Evolutionary conservation across 1,284 basidiomycete genomes (phyloP).

Genomic region (Fistulina hepatica): DNA sequence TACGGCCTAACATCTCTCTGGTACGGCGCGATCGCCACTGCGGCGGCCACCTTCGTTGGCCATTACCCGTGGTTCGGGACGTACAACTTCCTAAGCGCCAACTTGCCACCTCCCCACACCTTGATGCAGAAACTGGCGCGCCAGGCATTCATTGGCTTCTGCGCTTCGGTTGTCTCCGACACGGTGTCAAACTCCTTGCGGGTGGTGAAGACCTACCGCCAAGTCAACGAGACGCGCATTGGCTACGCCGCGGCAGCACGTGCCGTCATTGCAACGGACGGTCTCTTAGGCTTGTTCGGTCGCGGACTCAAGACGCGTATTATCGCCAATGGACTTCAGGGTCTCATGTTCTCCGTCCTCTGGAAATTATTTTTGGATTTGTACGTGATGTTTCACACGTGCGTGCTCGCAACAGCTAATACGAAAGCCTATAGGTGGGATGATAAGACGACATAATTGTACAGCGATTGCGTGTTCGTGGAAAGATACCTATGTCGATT

Average conservation of each 20-base stretch:
- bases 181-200: slow-evolving; percentile 76
- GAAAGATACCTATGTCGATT: too few relatives aligned
- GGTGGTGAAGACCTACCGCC: slow-evolving; percentile 89
- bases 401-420: too few relatives aligned
- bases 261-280: slow-evolving; percentile 56
- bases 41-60: slow-evolving; percentile 86
- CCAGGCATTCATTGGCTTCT: slow-evolving; percentile 82
- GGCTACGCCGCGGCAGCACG: slow-evolving; percentile 63
- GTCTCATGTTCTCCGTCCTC: slow-evolving; percentile 74
- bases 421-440: too few relatives aligned
- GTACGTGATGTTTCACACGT: too few relatives aligned
- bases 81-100: slow-evolving; percentile 68
- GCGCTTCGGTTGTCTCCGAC: slow-evolving; percentile 72
- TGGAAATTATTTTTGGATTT: slow-evolving; percentile 81
- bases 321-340: slow-evolving; percentile 77
- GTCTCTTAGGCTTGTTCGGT: slow-evolving; percentile 59
- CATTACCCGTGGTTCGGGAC: slow-evolving; percentile 81
- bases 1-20: slow-evolving; percentile 73
- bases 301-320: slow-evolving; percentile 77
- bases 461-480: too few relatives aligned
- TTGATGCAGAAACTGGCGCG: slow-evolving; percentile 51
- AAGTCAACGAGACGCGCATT: slow-evolving; percentile 71
- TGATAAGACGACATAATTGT: too few relatives aligned
- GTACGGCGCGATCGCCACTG: slow-evolving; percentile 83
- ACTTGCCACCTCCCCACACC: slow-evolving; percentile 48